A percentile compares a stretch with the other conserved stretches of the same genome.
phyloP scores from a whole-genome alignment of 2,329 filamentous ascomycete species.

The Colletotrichum lentis region DNA sequence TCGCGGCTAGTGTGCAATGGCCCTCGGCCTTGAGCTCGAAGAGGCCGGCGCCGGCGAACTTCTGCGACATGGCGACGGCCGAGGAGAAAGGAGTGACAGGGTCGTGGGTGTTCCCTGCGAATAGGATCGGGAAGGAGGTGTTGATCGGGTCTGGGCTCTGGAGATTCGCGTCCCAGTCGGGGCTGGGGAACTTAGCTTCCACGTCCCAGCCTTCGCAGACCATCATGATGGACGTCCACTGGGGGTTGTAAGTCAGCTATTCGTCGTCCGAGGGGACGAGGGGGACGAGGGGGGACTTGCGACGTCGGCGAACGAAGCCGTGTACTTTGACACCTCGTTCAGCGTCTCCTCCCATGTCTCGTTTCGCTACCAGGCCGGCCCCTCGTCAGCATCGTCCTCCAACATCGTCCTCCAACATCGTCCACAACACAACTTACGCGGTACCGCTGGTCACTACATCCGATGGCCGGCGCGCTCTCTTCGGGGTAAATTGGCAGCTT shows the following conservation, averaged over 20 bases:
- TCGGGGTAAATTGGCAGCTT: constrained; percentile 22
- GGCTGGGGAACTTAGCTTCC: constrained; percentile 44
- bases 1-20: constrained; percentile 49
- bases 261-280: too few relatives aligned
- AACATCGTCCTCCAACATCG: too few relatives aligned
- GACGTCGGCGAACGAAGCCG: constrained; percentile 48
- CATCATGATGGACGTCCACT: constrained; percentile 47
- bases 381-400: background rate
- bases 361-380: constrained; percentile 41
- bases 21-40: constrained; percentile 49
- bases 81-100: constrained; percentile 65
- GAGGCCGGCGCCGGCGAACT: constrained; percentile 49
- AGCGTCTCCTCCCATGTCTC: constrained; percentile 45
- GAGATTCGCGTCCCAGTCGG: constrained; percentile 43
- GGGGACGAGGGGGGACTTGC: constrained; percentile 41
- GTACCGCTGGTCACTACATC: constrained; percentile 47
- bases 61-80: constrained; percentile 52
- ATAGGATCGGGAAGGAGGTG: constrained; percentile 63
- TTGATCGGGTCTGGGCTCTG: constrained; percentile 41
- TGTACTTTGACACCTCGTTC: constrained; percentile 44
- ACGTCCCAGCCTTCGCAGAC: constrained; percentile 48
- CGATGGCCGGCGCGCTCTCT: constrained; percentile 39
- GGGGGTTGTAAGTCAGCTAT: constrained; percentile 30
- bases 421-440: constrained; percentile 31
- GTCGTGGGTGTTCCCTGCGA: constrained; percentile 65